Evolutionary conservation across 1,139 yeast species (phyloP).

Genomic region (Suhomyces bolitotheri): DNA sequence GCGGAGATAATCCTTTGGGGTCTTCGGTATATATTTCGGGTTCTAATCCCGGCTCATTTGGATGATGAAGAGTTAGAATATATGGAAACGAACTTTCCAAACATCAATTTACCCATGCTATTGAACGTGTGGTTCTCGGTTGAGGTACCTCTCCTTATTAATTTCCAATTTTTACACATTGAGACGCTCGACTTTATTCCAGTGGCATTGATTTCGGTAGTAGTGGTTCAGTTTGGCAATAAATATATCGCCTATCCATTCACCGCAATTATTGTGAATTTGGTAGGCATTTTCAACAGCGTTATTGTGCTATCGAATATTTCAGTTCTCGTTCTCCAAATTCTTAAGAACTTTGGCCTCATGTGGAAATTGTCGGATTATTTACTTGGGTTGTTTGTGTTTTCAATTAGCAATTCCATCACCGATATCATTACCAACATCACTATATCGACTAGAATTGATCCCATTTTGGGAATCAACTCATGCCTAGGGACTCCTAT

Average conservation of each 20-base stretch:
- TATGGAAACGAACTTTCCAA: not conserved
- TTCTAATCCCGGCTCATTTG: constrained; percentile 24
- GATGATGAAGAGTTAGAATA: constrained; percentile 7
- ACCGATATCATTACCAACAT: constrained; percentile 45
- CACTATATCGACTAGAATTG: constrained; percentile 35
- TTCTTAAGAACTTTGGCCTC: constrained; percentile 41
- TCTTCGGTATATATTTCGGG: constrained; percentile 22
- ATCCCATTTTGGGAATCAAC: constrained; percentile 41
- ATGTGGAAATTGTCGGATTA: constrained; percentile 41
- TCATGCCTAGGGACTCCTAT: constrained; percentile 48
- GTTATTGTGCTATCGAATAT: constrained; percentile 31
- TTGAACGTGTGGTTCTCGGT: constrained; percentile 23
- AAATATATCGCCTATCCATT: constrained; percentile 3
- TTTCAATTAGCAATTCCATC: constrained; percentile 42
- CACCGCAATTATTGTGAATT: constrained; percentile 14
- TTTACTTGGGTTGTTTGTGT: constrained; percentile 40
- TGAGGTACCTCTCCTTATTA: constrained; percentile 21
- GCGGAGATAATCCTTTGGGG: constrained; percentile 17
- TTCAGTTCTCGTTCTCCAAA: constrained; percentile 29
- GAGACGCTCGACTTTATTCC: constrained; percentile 14
- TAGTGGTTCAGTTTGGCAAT: constrained; percentile 7
- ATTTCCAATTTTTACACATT: constrained; percentile 20
- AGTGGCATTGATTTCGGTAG: constrained; percentile 8
- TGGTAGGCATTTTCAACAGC: constrained; percentile 29
- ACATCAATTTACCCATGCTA: not conserved